Percentiles rank a stretch among this genome's conserved stretches.
These are phyloP conservation scores for Ustilago curta DNA, from an alignment of 1,284 basidiomycete genomes.

Conservation along the genomic window DNA sequence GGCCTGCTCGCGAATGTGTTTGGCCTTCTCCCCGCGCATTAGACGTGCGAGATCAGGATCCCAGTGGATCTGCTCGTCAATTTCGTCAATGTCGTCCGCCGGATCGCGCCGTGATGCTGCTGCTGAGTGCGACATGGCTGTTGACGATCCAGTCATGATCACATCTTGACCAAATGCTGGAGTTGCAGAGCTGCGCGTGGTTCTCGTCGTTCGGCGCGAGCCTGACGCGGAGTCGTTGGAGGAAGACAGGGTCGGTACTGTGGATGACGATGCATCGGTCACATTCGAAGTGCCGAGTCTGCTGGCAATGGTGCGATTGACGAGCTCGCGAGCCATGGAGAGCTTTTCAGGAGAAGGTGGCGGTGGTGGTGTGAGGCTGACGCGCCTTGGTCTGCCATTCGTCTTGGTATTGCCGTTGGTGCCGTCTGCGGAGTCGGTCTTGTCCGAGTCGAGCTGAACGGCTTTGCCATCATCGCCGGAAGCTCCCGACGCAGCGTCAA, in stretches of 20 bases:
- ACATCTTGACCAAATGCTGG: slow-evolving; percentile 22
- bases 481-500: background rate
- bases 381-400: slow-evolving; percentile 13
- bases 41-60: slow-evolving; percentile 54
- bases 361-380: slow-evolving; percentile 42
- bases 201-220: slow-evolving; percentile 1
- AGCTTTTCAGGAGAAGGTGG: slow-evolving; percentile 32
- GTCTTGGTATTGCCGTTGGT: background rate
- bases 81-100: slow-evolving; percentile 8
- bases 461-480: background rate
- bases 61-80: slow-evolving; percentile 34
- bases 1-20: slow-evolving; percentile 50
- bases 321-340: slow-evolving; percentile 37
- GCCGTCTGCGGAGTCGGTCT: background rate
- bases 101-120: background rate
- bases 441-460: background rate
- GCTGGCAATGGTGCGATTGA: slow-evolving; percentile 27
- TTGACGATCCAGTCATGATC: background rate
- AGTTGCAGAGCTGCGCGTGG: slow-evolving; percentile 20
- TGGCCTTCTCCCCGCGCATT: slow-evolving; percentile 49
- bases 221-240: background rate
- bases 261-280: slow-evolving; percentile 1
- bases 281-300: slow-evolving; percentile 8
- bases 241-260: background rate
- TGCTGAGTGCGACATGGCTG: background rate